These are phyloP conservation scores for Malassezia arunalokei DNA, from an alignment of 1,284 basidiomycete genomes.

Conservation along the genomic window DNA sequence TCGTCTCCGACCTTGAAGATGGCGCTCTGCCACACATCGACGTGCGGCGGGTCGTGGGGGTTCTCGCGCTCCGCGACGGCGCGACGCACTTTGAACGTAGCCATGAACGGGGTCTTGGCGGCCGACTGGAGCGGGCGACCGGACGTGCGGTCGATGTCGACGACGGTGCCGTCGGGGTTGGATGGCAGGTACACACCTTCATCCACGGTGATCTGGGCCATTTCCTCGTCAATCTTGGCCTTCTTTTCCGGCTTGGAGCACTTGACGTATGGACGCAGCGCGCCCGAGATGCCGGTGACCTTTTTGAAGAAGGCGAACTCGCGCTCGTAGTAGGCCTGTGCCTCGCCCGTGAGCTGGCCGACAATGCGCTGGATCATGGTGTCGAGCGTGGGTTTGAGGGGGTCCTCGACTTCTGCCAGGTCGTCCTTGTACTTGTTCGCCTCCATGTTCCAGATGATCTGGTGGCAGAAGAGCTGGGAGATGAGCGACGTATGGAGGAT, in stretches of 20 bases:
- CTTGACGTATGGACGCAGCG: slow-evolving; percentile 92
- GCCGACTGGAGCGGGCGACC: slow-evolving; percentile 92
- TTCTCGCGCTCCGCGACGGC: slow-evolving; percentile 47
- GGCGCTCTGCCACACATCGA: slow-evolving; percentile 83
- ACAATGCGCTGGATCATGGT: slow-evolving; percentile 72
- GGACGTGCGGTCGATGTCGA: slow-evolving; percentile 92
- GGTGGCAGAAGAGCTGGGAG: slow-evolving; percentile 95
- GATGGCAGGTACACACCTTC: slow-evolving; percentile 91
- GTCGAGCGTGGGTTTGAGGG: slow-evolving; percentile 90
- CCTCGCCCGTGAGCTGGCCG: slow-evolving; percentile 73
- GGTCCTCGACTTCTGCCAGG: slow-evolving; percentile 58
- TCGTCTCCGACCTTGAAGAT: slow-evolving; percentile 99
- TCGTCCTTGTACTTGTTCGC: slow-evolving; percentile 95
- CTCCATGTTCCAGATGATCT: slow-evolving; percentile 99
- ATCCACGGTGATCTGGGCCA: slow-evolving; percentile 86
- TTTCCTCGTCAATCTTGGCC: slow-evolving; percentile 99
- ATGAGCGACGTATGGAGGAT: slow-evolving; percentile 96
- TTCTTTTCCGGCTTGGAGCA: slow-evolving; percentile 94
- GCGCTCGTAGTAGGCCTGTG: slow-evolving; percentile 77
- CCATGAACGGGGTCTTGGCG: slow-evolving; percentile 99
- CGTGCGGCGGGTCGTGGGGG: slow-evolving; percentile 20
- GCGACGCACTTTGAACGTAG: slow-evolving; percentile 79
- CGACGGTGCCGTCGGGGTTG: slow-evolving; percentile 89
- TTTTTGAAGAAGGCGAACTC: slow-evolving; percentile 95
- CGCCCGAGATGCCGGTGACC: slow-evolving; percentile 94